Conservation (phyloP, 164 flowering plant genomes). For the Litsea cubeba region DNA sequence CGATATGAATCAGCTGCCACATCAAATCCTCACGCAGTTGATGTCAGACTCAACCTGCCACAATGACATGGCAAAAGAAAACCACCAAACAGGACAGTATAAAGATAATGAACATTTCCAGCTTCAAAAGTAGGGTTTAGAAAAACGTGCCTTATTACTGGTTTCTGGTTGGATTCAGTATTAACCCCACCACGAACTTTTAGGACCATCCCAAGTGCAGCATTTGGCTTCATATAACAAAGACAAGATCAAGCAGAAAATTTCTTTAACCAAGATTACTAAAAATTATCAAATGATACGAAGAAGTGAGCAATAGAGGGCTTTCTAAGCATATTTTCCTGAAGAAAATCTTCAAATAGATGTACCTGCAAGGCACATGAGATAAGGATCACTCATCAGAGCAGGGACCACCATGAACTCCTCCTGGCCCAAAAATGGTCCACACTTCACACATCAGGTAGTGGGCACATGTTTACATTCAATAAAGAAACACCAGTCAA, state of each 20-base stretch:
- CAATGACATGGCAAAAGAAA: background rate
- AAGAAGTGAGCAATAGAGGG: background rate
- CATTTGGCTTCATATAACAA: slow-evolving; percentile 15
- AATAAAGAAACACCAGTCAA: background rate
- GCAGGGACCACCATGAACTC: background rate
- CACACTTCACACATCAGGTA: too few relatives aligned
- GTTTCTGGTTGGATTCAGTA: slow-evolving; percentile 15
- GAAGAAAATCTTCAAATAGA: too few relatives aligned
- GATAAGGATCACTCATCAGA: background rate
- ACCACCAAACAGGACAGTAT: slow-evolving; percentile 11
- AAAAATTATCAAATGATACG: background rate
- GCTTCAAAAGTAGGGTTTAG: background rate
- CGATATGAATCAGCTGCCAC: background rate
- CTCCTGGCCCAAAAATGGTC: background rate
- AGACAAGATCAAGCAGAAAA: background rate
- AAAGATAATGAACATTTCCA: slow-evolving; percentile 10
- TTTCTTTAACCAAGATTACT: background rate
- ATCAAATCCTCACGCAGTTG: slow-evolving; percentile 10
- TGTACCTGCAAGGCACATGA: background rate
- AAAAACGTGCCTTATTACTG: slow-evolving; percentile 22
- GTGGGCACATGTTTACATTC: background rate
- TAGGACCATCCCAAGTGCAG: slow-evolving; percentile 15
- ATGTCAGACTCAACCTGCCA: slow-evolving; percentile 20
- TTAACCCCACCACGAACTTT: slow-evolving; percentile 16
- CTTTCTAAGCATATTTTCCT: background rate